A percentile compares a stretch with the other conserved stretches of the same genome.
Conservation (phyloP, 768 basidiomycete genomes). For the Leccinum subgranulosum region DNA sequence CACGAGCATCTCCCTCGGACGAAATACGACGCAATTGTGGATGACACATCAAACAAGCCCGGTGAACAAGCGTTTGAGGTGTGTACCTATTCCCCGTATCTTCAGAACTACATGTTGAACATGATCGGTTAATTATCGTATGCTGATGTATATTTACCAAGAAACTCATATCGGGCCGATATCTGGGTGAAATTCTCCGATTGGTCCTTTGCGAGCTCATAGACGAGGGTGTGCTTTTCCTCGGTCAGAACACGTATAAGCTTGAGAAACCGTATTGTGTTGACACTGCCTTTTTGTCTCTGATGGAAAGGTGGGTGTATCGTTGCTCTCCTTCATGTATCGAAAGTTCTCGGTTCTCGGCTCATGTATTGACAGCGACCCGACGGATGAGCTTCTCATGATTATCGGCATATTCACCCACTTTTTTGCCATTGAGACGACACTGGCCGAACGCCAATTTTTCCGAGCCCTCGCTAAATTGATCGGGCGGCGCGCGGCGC, state of each 20-base stretch:
- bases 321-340: not conserved
- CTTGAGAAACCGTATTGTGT: slow-evolving; percentile 89
- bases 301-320: slow-evolving; percentile 81
- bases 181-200: slow-evolving; percentile 95
- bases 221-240: slow-evolving; percentile 94
- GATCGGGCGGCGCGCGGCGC: slow-evolving; percentile 85
- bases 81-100: slow-evolving; percentile 5
- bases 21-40: slow-evolving; percentile 90
- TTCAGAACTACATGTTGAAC: not conserved
- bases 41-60: slow-evolving; percentile 94
- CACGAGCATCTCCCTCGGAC: slow-evolving; percentile 95
- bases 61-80: slow-evolving; percentile 93
- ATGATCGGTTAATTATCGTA: not conserved
- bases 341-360: not conserved
- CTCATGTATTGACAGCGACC: slow-evolving; percentile 55
- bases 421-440: slow-evolving; percentile 96
- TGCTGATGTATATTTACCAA: slow-evolving; percentile 17
- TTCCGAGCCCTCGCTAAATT: slow-evolving; percentile 91
- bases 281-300: slow-evolving; percentile 94
- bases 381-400: slow-evolving; percentile 95
- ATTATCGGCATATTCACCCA: slow-evolving; percentile 96
- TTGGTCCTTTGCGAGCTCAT: slow-evolving; percentile 93
- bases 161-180: slow-evolving; percentile 96
- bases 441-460: slow-evolving; percentile 94
- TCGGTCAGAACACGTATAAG: slow-evolving; percentile 98